Conservation (phyloP, 2,329 filamentous ascomycete genomes). For the Lasiodiplodia hormozganensis region DNA sequence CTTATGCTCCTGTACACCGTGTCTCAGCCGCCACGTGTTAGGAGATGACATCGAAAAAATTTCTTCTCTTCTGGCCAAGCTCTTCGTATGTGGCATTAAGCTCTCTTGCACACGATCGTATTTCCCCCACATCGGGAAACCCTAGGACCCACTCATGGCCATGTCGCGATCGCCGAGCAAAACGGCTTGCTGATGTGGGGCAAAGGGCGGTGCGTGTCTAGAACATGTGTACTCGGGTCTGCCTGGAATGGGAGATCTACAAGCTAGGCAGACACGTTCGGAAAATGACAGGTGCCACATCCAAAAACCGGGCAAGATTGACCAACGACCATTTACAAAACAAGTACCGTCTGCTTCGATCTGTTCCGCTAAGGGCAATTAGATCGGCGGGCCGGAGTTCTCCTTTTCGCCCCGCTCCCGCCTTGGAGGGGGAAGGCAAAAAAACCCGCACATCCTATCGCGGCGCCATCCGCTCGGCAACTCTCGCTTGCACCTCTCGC, state of each 20-base stretch:
- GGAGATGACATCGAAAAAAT: background rate
- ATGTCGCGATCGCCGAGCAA: background rate
- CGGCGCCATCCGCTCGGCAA: slow-evolving; percentile 6
- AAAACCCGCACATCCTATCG: background rate
- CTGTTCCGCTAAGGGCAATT: background rate
- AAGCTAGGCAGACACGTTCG: background rate
- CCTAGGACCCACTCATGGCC: background rate
- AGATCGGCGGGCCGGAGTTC: background rate
- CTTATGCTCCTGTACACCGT: slow-evolving; percentile 9
- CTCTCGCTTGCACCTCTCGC: background rate
- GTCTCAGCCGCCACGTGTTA: slow-evolving; percentile 15
- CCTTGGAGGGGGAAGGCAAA: background rate
- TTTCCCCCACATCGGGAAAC: background rate
- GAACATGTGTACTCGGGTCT: background rate
- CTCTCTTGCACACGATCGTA: background rate
- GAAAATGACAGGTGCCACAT: background rate
- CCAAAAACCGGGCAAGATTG: background rate
- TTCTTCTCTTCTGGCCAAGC: slow-evolving; percentile 2
- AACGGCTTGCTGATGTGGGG: background rate
- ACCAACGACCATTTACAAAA: background rate
- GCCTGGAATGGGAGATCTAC: background rate
- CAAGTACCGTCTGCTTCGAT: background rate
- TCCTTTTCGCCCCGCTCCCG: background rate
- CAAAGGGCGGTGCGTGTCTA: background rate
- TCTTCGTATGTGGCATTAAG: background rate